These are phyloP conservation scores for Paracamarosporium sp. DNA, from an alignment of 2,329 filamentous ascomycete genomes.

Conservation along the genomic window DNA sequence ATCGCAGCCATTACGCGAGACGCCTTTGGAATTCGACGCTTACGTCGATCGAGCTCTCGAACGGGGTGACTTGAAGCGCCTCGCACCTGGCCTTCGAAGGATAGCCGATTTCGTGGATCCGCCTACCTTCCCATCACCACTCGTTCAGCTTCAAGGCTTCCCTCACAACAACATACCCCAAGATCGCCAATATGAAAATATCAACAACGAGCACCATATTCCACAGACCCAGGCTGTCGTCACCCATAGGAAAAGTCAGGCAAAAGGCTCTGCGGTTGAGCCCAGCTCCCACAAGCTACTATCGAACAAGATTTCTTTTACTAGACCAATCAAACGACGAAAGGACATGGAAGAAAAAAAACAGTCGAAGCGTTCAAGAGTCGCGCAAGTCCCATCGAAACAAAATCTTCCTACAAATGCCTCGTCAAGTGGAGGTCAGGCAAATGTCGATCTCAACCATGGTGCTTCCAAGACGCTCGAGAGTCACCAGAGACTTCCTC, in stretches of 20 bases:
- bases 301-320: background rate
- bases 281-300: background rate
- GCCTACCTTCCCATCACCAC: background rate
- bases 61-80: background rate
- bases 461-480: slow-evolving; percentile 27
- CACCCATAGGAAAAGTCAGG: background rate
- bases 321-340: background rate
- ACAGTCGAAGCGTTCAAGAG: background rate
- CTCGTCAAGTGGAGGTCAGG: background rate
- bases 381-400: background rate
- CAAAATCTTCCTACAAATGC: background rate
- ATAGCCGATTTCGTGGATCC: background rate
- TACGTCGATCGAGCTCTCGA: background rate
- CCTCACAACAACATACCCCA: background rate
- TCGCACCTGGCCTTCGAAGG: background rate
- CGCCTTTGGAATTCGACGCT: background rate
- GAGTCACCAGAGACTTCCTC: slow-evolving; percentile 24
- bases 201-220: background rate
- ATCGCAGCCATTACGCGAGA: slow-evolving; percentile 2
- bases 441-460: slow-evolving; percentile 4
- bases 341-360: background rate
- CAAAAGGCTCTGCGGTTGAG: background rate
- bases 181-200: too few species aligned
- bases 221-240: background rate
- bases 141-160: too few species aligned